Evolutionary conservation across 2,329 filamentous ascomycete species (phyloP).

Genomic region (Pestalotiopsis sp.): DNA sequence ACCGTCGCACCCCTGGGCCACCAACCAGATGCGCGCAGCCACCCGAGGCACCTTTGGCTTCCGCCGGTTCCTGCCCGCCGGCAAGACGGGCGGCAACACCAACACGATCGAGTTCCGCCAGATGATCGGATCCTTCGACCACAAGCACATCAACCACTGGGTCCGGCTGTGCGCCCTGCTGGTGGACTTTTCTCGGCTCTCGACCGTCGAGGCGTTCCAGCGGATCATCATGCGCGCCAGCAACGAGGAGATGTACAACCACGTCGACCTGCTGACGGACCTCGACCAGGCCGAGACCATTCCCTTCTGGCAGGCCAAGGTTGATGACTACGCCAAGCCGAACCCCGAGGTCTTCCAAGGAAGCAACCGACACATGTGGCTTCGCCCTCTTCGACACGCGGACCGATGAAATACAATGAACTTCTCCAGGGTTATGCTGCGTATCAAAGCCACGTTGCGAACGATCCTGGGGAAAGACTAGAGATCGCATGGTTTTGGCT

Average conservation of each 20-base stretch:
- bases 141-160: constrained; percentile 24
- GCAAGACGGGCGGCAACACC: constrained; percentile 21
- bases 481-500: too few relatives aligned
- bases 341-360: background rate
- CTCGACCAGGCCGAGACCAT: background rate
- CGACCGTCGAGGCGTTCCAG: constrained; percentile 13
- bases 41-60: constrained; percentile 21
- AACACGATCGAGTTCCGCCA: constrained; percentile 30
- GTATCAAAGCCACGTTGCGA: too few relatives aligned
- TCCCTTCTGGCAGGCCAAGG: background rate
- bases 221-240: background rate
- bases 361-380: background rate
- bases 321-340: background rate
- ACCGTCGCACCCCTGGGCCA: background rate
- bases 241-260: background rate
- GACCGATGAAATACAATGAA: too few relatives aligned
- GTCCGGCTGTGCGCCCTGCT: constrained; percentile 20
- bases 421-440: too few relatives aligned
- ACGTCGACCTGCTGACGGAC: background rate
- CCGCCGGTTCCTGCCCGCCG: constrained; percentile 20
- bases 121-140: constrained; percentile 26
- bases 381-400: background rate
- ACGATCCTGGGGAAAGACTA: too few relatives aligned
- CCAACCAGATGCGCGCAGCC: background rate
- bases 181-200: constrained; percentile 22